Evolutionary conservation across 371 early-diverging fungal genomes (phyloP).

Genomic region (Dinochytrium kinnereticum): DNA sequence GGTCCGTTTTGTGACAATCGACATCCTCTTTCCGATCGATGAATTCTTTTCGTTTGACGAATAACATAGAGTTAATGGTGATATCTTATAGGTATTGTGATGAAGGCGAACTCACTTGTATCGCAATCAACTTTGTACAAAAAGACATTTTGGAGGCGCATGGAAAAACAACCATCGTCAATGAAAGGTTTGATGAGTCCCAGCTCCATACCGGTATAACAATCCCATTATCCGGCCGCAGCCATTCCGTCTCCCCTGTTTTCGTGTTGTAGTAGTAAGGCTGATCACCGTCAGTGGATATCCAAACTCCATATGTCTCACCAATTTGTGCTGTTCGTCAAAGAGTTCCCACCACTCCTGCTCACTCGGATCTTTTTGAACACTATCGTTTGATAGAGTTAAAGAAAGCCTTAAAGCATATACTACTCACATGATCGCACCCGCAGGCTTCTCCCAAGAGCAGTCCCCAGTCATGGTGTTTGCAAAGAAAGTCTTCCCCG

Average conservation of each 20-base stretch:
- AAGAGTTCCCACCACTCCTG: conserved; percentile 96
- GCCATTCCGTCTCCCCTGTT: conserved; percentile 86
- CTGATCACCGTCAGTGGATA: conserved; percentile 19
- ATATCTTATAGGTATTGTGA: no score
- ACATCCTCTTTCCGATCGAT: conserved; percentile 64
- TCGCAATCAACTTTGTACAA: conserved; percentile 15
- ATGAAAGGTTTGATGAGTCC: conserved; percentile 48
- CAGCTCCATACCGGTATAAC: conserved; percentile 80
- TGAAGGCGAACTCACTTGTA: background rate
- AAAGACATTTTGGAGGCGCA: background rate
- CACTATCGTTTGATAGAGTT: conserved; percentile 37
- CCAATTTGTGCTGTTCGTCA: conserved; percentile 78
- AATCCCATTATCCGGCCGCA: conserved; percentile 70
- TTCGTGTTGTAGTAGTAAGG: conserved; percentile 88
- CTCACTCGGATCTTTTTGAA: conserved; percentile 61
- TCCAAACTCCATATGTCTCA: conserved; percentile 22
- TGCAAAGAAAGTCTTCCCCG: conserved; percentile 76
- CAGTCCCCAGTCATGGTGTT: conserved; percentile 74
- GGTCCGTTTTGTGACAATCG: conserved; percentile 46
- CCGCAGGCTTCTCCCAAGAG: conserved; percentile 57
- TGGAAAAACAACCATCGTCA: background rate
- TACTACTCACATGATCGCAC: conserved; percentile 55
- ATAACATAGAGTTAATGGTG: no score
- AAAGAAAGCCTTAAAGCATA: conserved; percentile 23
- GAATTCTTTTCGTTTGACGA: conserved; percentile 53